Evolutionary conservation across 768 basidiomycete genomes (phyloP).

Genomic region (Boletus fagicola): DNA sequence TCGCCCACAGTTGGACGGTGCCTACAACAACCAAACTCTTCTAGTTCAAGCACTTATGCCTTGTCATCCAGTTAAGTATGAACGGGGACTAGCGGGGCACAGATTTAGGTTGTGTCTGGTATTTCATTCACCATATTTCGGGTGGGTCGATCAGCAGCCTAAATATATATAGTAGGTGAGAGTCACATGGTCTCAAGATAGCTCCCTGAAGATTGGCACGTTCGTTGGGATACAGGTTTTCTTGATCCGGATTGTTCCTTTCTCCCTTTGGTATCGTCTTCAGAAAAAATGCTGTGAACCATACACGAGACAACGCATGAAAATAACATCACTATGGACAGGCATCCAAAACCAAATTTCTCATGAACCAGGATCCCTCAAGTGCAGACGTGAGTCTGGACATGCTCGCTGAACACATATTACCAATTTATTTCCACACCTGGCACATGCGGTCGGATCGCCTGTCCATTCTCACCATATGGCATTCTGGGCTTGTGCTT

Average conservation of each 20-base stretch:
- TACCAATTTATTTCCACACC: background rate
- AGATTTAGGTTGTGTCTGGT: background rate
- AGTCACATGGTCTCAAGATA: background rate
- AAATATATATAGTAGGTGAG: background rate
- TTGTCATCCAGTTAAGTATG: background rate
- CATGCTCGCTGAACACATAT: background rate
- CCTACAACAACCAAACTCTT: background rate
- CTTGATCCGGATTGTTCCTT: background rate
- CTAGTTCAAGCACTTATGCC: background rate
- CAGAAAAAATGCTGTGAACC: background rate
- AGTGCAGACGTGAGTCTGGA: background rate
- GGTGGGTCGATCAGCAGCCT: background rate
- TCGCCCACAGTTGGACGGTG: background rate
- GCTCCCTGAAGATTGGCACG: background rate
- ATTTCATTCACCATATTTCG: background rate
- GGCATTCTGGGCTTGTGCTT: background rate
- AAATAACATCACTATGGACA: background rate
- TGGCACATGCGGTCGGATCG: background rate
- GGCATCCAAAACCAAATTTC: background rate
- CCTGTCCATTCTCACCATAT: constrained; percentile 10
- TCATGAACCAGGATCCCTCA: background rate
- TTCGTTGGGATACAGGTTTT: constrained; percentile 2
- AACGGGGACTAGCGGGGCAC: background rate
- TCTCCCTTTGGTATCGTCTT: background rate
- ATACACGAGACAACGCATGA: background rate